Percentiles rank a stretch among this genome's conserved stretches.
Conservation (phyloP, 1,284 basidiomycete genomes). For the Heterobasidion annosum region DNA sequence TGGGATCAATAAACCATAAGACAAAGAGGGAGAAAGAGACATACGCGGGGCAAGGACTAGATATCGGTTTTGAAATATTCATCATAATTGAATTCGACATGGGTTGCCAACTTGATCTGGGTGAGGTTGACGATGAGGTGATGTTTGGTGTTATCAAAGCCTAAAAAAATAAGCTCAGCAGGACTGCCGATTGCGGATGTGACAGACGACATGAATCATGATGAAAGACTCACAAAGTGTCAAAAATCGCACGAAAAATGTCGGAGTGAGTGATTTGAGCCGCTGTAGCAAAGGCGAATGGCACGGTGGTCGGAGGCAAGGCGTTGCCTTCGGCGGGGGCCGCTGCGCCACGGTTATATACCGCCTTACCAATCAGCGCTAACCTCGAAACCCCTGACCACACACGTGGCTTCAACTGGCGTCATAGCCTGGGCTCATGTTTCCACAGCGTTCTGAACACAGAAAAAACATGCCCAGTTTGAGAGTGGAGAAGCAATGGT, state of each 20-base stretch:
- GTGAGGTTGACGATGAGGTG: not conserved
- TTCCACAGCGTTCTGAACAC: not conserved
- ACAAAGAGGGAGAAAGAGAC: slow-evolving; percentile 26
- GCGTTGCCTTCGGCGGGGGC: slow-evolving; percentile 1
- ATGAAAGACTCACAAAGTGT: not conserved
- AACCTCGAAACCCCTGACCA: not conserved
- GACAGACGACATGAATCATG: too few species aligned
- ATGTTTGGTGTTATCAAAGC: not conserved
- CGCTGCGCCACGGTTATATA: slow-evolving; percentile 7
- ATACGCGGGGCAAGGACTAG: slow-evolving; percentile 86
- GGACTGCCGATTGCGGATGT: too few species aligned
- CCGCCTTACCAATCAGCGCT: not conserved
- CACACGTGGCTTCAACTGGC: not conserved
- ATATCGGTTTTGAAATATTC: slow-evolving; percentile 66
- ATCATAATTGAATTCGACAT: slow-evolving; percentile 65
- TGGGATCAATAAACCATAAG: not conserved
- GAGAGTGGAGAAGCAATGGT: not conserved
- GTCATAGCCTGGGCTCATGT: not conserved
- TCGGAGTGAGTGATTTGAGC: not conserved
- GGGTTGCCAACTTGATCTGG: slow-evolving; percentile 65
- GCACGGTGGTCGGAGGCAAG: slow-evolving; percentile 13
- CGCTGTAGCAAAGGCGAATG: not conserved
- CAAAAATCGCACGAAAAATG: not conserved
- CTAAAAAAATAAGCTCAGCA: not conserved
- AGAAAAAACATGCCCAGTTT: not conserved